These are phyloP conservation scores for Zymoseptoria brevis DNA, from an alignment of 2,329 filamentous ascomycete species.

Conservation along the genomic window DNA sequence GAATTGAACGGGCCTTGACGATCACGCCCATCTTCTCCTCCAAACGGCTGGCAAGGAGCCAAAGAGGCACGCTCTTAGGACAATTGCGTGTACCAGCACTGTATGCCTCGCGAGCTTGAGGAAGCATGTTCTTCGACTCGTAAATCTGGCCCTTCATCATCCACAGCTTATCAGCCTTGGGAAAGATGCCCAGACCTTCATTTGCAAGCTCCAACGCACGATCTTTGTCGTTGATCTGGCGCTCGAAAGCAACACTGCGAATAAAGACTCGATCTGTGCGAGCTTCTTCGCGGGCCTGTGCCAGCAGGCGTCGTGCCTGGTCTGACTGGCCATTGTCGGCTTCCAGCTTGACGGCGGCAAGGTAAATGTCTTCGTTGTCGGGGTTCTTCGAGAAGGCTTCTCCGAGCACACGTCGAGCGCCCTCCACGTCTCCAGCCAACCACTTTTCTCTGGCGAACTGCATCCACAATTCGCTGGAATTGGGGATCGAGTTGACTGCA, in stretches of 20 bases:
- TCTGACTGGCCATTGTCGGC: constrained; percentile 78
- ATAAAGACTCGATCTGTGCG: constrained; percentile 96
- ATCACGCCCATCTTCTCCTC: constrained; percentile 77
- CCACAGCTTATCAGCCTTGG: constrained; percentile 79
- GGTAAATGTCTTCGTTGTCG: constrained; percentile 96
- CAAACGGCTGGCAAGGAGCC: constrained; percentile 79
- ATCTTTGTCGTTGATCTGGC: constrained; percentile 71
- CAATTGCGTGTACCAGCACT: constrained; percentile 80
- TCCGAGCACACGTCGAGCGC: constrained; percentile 75
- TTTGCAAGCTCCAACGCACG: constrained; percentile 80
- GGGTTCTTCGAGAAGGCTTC: constrained; percentile 91
- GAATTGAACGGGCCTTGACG: constrained; percentile 87
- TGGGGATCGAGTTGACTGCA: constrained; percentile 85
- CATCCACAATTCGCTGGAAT: constrained; percentile 89
- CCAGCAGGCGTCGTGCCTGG: constrained; percentile 72
- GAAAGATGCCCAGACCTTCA: constrained; percentile 79
- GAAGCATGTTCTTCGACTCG: constrained; percentile 67
- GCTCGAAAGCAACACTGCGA: constrained; percentile 89
- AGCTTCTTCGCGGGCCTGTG: constrained; percentile 75
- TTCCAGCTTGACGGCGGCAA: constrained; percentile 91
- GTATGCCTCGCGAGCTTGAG: constrained; percentile 85
- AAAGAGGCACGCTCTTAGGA: constrained; percentile 74
- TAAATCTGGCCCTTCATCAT: constrained; percentile 99
- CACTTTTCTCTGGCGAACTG: constrained; percentile 92
- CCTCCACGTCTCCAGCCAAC: constrained; percentile 79